Evolutionary conservation across 768 basidiomycete genomes (phyloP).

Genomic region (Kwoniella dejecticola): DNA sequence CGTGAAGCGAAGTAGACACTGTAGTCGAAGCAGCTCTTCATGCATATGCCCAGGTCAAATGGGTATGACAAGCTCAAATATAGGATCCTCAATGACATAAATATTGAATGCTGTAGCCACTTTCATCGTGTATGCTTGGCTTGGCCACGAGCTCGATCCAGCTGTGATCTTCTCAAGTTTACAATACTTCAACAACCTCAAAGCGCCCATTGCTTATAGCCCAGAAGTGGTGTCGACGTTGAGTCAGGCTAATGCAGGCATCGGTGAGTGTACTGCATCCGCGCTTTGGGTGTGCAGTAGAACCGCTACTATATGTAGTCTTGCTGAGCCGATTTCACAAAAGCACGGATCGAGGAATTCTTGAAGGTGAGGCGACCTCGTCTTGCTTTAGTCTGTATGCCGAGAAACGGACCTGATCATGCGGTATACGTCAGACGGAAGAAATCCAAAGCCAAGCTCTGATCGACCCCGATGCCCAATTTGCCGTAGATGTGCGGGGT

Average conservation of each 20-base stretch:
- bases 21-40: too few species aligned
- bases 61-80: too few species aligned
- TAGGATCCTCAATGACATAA: background rate
- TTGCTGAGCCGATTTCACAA: too few species aligned
- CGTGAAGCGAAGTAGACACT: background rate
- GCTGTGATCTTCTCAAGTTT: conserved; percentile 64
- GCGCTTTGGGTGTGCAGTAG: background rate
- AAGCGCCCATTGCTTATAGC: conserved; percentile 35
- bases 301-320: background rate
- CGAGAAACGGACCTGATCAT: background rate
- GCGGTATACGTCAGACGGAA: conserved; percentile 2
- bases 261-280: background rate
- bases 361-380: background rate
- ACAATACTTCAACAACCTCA: conserved; percentile 62
- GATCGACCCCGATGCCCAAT: conserved; percentile 57
- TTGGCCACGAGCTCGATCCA: conserved; percentile 62
- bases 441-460: conserved; percentile 50
- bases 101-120: conserved; percentile 32
- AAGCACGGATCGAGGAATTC: background rate
- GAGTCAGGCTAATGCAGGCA: background rate
- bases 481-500: conserved; percentile 59
- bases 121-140: conserved; percentile 68
- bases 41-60: too few species aligned
- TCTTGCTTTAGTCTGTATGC: background rate
- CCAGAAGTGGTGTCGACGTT: conserved; percentile 3